These are phyloP conservation scores for Mycena epipterygia DNA, from an alignment of 768 basidiomycete genomes.

Conservation along the genomic window DNA sequence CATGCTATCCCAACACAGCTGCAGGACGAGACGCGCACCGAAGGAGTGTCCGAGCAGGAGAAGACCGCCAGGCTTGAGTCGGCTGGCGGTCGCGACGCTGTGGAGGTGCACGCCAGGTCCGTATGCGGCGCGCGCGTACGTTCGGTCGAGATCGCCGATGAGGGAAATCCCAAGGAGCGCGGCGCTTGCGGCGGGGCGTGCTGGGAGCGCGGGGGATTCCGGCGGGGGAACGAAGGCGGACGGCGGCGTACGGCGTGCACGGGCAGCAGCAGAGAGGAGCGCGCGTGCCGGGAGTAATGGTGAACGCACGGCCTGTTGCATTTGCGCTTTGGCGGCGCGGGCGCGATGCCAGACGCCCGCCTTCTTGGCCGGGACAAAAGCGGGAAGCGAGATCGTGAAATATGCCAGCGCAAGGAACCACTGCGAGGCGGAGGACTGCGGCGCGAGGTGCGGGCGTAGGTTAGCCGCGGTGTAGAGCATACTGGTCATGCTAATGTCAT, in stretches of 20 bases:
- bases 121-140: conserved; percentile 67
- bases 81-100: conserved; percentile 73
- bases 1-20: conserved; percentile 48
- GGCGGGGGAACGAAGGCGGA: conserved; percentile 44
- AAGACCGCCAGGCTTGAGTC: conserved; percentile 72
- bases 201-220: conserved; percentile 11
- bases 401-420: conserved; percentile 75
- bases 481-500: conserved; percentile 39
- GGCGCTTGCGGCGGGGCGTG: conserved; percentile 42
- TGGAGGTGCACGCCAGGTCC: conserved; percentile 59
- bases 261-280: conserved; percentile 58
- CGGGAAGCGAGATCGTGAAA: conserved; percentile 76
- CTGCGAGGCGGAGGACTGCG: conserved; percentile 58
- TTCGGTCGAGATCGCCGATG: conserved; percentile 76
- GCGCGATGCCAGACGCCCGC: conserved; percentile 73
- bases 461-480: conserved; percentile 82
- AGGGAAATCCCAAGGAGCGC: conserved; percentile 73
- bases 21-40: conserved; percentile 70
- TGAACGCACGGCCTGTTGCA: conserved; percentile 59
- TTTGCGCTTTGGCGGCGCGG: conserved; percentile 66
- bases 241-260: conserved; percentile 39
- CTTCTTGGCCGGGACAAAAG: conserved; percentile 61
- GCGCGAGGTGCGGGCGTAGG: conserved; percentile 63
- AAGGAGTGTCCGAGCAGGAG: conserved; percentile 74
- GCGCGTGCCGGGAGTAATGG: conserved; percentile 64